phyloP scores from a whole-genome alignment of 1,139 yeast species.

The Hanseniaspora uvarum region DNA sequence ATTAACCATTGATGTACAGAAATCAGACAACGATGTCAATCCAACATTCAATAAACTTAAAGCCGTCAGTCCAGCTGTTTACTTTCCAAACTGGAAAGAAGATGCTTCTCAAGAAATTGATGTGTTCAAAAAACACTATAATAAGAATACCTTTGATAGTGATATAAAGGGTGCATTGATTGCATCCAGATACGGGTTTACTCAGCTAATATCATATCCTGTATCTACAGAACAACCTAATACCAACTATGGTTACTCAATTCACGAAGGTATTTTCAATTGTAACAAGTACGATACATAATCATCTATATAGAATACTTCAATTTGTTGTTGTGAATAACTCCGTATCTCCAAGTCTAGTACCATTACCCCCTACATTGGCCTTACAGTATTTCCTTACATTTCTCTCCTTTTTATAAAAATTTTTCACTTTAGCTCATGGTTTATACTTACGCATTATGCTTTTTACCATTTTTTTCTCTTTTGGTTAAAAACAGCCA shows the following conservation, averaged over 20 bases:
- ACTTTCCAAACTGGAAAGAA: slow-evolving; percentile 15
- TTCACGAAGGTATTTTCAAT: slow-evolving; percentile 10
- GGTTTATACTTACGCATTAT: too few relatives aligned
- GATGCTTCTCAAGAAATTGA: slow-evolving; percentile 7
- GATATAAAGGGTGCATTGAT: slow-evolving; percentile 16
- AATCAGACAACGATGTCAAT: slow-evolving; percentile 1
- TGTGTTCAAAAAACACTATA: neutral
- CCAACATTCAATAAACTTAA: neutral
- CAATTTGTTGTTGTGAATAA: too few relatives aligned
- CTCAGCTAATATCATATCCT: slow-evolving; percentile 11
- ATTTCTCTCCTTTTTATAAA: too few relatives aligned
- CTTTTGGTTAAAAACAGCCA: too few relatives aligned
- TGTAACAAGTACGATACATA: neutral
- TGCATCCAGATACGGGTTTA: slow-evolving; percentile 12
- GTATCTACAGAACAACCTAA: neutral
- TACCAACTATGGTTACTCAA: neutral
- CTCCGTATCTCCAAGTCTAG: too few relatives aligned
- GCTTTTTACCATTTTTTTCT: too few relatives aligned
- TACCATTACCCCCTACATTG: too few relatives aligned
- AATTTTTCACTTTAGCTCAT: too few relatives aligned
- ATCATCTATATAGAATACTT: neutral
- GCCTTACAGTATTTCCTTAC: too few relatives aligned
- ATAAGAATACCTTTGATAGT: slow-evolving; percentile 14
- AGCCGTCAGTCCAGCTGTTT: slow-evolving; percentile 5
- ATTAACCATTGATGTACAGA: neutral